Percentiles rank a stretch among this genome's conserved stretches.
Evolutionary conservation across 306 rosid species (phyloP).

Genomic region (Glycine latifolia): DNA sequence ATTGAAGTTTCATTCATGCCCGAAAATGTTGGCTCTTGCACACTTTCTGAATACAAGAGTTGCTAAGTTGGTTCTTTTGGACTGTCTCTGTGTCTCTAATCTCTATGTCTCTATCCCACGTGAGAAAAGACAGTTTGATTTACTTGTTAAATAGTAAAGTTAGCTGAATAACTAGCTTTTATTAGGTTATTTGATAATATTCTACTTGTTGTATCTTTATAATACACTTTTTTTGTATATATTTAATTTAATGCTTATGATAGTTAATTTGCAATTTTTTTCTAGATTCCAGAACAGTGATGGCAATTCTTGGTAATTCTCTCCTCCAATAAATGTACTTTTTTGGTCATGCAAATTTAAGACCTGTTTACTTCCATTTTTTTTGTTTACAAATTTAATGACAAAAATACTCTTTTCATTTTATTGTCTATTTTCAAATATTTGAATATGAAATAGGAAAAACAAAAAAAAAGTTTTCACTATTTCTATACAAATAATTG

Average conservation of each 20-base stretch:
- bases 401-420: not conserved
- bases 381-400: not conserved
- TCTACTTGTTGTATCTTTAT: conserved; percentile 24
- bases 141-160: not conserved
- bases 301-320: conserved; percentile 91
- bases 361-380: too few relatives aligned
- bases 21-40: not conserved
- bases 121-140: conserved; percentile 6
- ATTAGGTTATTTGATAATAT: not conserved
- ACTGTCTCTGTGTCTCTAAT: conserved; percentile 4
- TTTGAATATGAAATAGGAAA: not conserved
- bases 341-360: not conserved
- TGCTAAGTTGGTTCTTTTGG: conserved; percentile 7
- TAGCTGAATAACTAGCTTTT: not conserved
- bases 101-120: not conserved
- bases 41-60: conserved; percentile 15
- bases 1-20: conserved; percentile 22
- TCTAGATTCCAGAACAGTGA: conserved; percentile 96
- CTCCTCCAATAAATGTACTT: conserved; percentile 9
- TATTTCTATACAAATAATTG: not conserved
- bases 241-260: conserved; percentile 20
- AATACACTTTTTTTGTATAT: not conserved
- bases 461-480: not conserved
- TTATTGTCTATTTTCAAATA: not conserved
- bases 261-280: not conserved